These are phyloP conservation scores for Candida railenensis DNA, from an alignment of 805 yeast genomes.

Conservation along the genomic window DNA sequence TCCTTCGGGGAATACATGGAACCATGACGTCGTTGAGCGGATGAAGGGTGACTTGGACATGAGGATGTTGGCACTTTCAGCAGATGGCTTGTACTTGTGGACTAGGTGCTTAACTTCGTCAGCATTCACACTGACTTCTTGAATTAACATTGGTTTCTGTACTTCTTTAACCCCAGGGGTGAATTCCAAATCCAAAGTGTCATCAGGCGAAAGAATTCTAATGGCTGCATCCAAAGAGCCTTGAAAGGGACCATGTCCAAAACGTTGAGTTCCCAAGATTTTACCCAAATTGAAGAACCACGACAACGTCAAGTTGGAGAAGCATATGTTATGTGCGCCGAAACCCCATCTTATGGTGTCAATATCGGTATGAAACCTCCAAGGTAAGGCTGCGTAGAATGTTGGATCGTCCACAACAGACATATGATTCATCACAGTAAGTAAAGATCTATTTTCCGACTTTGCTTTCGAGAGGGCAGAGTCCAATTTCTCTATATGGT, in stretches of 20 bases:
- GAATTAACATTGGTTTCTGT: conserved; percentile 36
- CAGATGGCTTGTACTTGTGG: conserved; percentile 18
- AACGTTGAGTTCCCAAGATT: conserved; percentile 80
- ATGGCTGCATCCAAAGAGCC: conserved; percentile 86
- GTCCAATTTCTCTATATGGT: conserved; percentile 63
- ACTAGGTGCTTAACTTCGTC: background rate
- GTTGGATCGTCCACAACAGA: conserved; percentile 90
- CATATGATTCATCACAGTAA: conserved; percentile 94
- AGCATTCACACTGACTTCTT: conserved; percentile 28
- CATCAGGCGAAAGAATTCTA: conserved; percentile 75
- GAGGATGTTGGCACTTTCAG: conserved; percentile 29
- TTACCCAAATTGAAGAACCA: conserved; percentile 85
- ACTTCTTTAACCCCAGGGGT: conserved; percentile 27
- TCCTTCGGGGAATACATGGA: conserved; percentile 94
- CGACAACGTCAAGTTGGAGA: conserved; percentile 50
- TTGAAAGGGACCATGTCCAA: conserved; percentile 93
- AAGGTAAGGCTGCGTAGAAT: conserved; percentile 82
- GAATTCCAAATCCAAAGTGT: conserved; percentile 51
- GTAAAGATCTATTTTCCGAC: conserved; percentile 65
- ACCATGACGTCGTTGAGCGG: conserved; percentile 75
- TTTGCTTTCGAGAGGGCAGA: conserved; percentile 62
- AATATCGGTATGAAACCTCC: conserved; percentile 58
- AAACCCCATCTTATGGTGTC: conserved; percentile 87
- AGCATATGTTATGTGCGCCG: conserved; percentile 91
- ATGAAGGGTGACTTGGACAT: conserved; percentile 51